Base-by-base conservation (phyloP, 768 basidiomycete species). In the Gloeopeniophorella convolvens region DNA sequence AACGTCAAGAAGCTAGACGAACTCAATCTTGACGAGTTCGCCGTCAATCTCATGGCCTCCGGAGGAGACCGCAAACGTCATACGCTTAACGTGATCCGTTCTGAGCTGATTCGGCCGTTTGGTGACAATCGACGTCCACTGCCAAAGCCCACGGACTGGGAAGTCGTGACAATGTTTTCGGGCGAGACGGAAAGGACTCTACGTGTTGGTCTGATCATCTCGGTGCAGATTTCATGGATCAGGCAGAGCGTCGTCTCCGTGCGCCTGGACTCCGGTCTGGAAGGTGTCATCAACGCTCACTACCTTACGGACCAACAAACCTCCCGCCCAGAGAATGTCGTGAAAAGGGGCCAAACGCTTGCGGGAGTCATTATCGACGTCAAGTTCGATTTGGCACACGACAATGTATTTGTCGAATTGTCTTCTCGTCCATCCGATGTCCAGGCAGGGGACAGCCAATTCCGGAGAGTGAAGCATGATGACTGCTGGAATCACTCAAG, bases 21-120 rank as follows among this genome's bases (percentile, higher is more conserved):
- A 58, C 81, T 98, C 48, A 96, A 90, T 60, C 73, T 98, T 57
- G 94, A 97, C 62, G 94, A 97, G 63, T 98, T 97, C 62, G 96
- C 95, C 11, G 81, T 86, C 67, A 94, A 88, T 65, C 80, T 98
- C 58, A 86, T 81, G 61, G 82, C 89, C 63, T 82, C 85, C 34
- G 84, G 89, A 66, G 71, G 83, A 57, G 84, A 91, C 54, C 79
- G 82, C 63, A 98, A 96, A 67, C 85, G 94, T 8, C 82, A 92
- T 58, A 90, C 89, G 0, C 75, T 99, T 34, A 85, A 90, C 63
- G 73, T 89, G 54, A 96, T 98, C 62, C 85, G 87, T 31, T 78
- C 82, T 45, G 96, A 99, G 65, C 70, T 98, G 10, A 70, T 90
- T 44, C 68, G 70, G 16, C 91, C 94, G 3, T 96, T 85, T 62